phyloP scores from a whole-genome alignment of 176 grass and related monocot species.

The Aegilops longissima region DNA sequence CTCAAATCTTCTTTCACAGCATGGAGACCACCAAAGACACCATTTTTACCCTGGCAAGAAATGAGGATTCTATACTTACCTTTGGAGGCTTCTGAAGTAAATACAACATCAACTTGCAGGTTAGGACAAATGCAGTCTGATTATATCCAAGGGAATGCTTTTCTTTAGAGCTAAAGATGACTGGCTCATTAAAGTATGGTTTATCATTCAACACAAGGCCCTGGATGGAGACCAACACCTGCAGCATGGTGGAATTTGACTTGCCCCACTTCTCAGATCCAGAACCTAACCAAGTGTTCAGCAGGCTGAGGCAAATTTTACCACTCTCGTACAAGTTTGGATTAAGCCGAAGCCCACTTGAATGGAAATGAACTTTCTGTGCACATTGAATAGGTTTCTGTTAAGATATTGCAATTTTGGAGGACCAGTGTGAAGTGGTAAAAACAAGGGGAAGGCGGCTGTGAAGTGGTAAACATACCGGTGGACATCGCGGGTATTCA shows the following conservation, averaged over 20 bases:
- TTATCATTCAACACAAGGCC: conserved; percentile 76
- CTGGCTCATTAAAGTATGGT: conserved; percentile 78
- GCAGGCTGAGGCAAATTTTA: conserved; percentile 78
- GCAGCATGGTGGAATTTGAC: conserved; percentile 67
- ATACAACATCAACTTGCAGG: conserved; percentile 70
- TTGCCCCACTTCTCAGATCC: conserved; percentile 71
- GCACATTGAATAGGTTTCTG: conserved; percentile 12
- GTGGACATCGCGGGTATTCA: conserved; percentile 48
- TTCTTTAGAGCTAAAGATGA: conserved; percentile 22
- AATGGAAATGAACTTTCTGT: conserved; percentile 71
- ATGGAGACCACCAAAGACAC: neutral
- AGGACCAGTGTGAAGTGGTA: neutral
- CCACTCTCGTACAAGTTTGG: conserved; percentile 73
- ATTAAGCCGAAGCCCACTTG: conserved; percentile 67
- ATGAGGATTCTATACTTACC: conserved; percentile 34
- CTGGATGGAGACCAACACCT: conserved; percentile 81
- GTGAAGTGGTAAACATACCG: conserved; percentile 38
- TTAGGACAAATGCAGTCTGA: conserved; percentile 56
- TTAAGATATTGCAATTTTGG: neutral
- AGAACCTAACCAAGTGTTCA: conserved; percentile 71
- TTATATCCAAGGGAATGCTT: conserved; percentile 69
- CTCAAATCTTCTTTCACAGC: neutral
- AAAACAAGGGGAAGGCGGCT: conserved; percentile 1
- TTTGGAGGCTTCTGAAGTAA: conserved; percentile 55
- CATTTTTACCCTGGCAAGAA: neutral